Evolutionary conservation across 1,284 basidiomycete species (phyloP).

Genomic region (Malassezia sp.): DNA sequence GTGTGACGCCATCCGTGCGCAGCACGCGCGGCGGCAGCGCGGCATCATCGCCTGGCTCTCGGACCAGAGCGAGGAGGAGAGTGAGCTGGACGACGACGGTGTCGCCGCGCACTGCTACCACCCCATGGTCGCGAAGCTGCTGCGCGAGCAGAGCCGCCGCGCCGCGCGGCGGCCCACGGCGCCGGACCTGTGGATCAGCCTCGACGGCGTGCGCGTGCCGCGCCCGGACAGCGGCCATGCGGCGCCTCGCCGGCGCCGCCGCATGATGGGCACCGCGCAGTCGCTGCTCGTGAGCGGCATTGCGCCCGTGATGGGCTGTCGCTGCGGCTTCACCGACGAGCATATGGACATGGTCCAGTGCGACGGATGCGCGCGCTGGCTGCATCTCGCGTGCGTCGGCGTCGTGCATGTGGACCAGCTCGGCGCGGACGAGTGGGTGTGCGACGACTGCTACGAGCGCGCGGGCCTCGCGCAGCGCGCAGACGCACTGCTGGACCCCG

Average conservation of each 20-base stretch:
- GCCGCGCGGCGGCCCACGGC: background rate
- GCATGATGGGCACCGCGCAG: constrained; percentile 4
- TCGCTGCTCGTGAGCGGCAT: constrained; percentile 7
- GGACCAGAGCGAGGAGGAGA: background rate
- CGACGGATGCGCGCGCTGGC: constrained; percentile 14
- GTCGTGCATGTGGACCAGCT: constrained; percentile 14
- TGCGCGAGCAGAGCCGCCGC: background rate
- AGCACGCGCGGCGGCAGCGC: background rate
- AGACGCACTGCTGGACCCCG: too few relatives aligned
- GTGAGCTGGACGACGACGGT: background rate
- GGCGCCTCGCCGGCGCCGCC: background rate
- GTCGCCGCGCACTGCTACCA: too few relatives aligned
- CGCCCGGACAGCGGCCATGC: background rate
- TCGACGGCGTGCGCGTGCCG: constrained; percentile 6
- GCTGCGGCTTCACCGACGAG: constrained; percentile 14
- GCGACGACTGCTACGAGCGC: constrained; percentile 17
- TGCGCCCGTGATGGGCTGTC: constrained; percentile 12
- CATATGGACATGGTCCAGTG: constrained; percentile 18
- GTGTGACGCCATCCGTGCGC: background rate
- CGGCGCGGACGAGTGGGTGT: constrained; percentile 9
- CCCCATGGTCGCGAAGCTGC: background rate
- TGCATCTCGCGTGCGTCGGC: constrained; percentile 15
- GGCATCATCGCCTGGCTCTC: background rate
- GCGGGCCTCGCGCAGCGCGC: background rate
- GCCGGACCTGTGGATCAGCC: constrained; percentile 11